Evolutionary conservation across 192 early-diverging fungal species (phyloP).

Genomic region (Podila epigama): DNA sequence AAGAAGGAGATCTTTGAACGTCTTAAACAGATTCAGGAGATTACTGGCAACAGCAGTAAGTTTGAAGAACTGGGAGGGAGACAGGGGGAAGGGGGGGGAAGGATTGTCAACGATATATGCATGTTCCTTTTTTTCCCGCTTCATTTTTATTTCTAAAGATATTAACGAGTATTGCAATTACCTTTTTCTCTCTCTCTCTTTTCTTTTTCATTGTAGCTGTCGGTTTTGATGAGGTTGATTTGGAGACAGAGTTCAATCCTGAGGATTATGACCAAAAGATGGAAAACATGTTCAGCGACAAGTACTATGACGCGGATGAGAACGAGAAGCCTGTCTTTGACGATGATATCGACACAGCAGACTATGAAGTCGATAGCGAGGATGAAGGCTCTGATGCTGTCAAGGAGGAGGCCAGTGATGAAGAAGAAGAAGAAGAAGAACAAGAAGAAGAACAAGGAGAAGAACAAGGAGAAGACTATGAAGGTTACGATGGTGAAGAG

Average conservation of each 20-base stretch:
- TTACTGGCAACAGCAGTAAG: constrained; percentile 74
- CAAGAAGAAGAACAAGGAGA: constrained; percentile 45
- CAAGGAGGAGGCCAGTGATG: constrained; percentile 62
- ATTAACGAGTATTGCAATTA: background rate
- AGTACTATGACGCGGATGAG: constrained; percentile 68
- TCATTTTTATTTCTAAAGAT: background rate
- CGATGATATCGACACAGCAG: constrained; percentile 83
- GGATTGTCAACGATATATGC: too few species aligned
- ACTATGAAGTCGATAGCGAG: constrained; percentile 50
- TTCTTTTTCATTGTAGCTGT: constrained; percentile 41
- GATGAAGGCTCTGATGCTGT: constrained; percentile 66
- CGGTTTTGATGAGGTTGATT: constrained; percentile 80
- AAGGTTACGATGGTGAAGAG: constrained; percentile 49
- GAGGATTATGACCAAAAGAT: constrained; percentile 87
- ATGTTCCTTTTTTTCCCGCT: background rate
- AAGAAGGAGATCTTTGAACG: constrained; percentile 84
- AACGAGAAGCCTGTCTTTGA: constrained; percentile 87
- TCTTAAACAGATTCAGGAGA: constrained; percentile 85
- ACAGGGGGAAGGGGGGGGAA: background rate
- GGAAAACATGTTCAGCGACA: constrained; percentile 77
- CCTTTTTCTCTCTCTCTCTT: background rate
- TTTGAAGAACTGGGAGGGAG: too few species aligned
- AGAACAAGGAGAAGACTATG: constrained; percentile 27
- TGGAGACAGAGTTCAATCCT: constrained; percentile 95
- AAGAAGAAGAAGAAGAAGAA: constrained; percentile 27